Evolutionary conservation across 1,139 yeast species (phyloP).

Genomic region (Kodamaea sp.): DNA sequence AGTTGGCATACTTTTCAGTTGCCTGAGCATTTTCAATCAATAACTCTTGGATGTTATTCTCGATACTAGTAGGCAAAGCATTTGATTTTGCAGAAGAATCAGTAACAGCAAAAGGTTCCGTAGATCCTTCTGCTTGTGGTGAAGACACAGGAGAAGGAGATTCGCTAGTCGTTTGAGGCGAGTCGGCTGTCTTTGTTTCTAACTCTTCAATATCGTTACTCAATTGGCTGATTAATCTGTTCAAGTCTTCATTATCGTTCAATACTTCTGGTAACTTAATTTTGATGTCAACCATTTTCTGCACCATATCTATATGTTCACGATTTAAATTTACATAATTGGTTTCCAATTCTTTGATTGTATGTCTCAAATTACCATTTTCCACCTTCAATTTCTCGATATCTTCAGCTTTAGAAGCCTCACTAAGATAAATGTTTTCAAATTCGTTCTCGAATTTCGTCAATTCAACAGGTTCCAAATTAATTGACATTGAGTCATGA

Average conservation of each 20-base stretch:
- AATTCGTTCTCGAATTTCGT: constrained; percentile 71
- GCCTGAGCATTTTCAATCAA: constrained; percentile 52
- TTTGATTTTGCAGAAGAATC: constrained; percentile 21
- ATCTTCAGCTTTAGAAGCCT: constrained; percentile 65
- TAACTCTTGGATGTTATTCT: constrained; percentile 46
- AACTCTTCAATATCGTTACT: constrained; percentile 51
- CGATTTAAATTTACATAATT: constrained; percentile 65
- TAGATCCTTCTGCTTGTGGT: neutral
- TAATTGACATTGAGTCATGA: constrained; percentile 70
- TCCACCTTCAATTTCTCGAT: constrained; percentile 59
- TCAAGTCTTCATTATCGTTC: constrained; percentile 67
- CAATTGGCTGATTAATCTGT: constrained; percentile 60
- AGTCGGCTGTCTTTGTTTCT: constrained; percentile 31
- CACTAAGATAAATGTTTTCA: constrained; percentile 65
- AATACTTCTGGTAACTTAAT: constrained; percentile 53
- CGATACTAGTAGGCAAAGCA: constrained; percentile 40
- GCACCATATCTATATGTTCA: constrained; percentile 61
- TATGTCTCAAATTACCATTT: constrained; percentile 71
- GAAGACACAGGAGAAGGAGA: constrained; percentile 10
- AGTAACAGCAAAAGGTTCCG: constrained; percentile 6
- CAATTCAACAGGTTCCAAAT: constrained; percentile 68
- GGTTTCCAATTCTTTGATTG: constrained; percentile 71
- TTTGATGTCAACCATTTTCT: constrained; percentile 40
- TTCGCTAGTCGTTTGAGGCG: constrained; percentile 10
- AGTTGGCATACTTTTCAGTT: constrained; percentile 50